Conservation (phyloP, 1,284 basidiomycete genomes). For the Fomitopsis betulina region DNA sequence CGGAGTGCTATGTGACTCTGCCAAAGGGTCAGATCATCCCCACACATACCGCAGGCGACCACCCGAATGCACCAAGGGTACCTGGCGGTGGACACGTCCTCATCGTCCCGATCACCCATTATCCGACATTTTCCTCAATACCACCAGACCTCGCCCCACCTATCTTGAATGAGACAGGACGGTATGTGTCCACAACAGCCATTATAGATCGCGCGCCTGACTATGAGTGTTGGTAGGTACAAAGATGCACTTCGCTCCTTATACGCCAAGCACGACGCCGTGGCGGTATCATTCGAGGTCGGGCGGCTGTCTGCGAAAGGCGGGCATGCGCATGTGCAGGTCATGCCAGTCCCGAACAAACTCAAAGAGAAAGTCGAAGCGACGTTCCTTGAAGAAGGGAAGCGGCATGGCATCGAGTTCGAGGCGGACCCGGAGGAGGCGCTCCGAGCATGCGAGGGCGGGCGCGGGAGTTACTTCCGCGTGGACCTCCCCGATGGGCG, state of each 20-base stretch:
- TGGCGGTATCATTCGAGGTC: slow-evolving; percentile 84
- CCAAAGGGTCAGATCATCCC: slow-evolving; percentile 92
- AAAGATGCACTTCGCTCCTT: slow-evolving; percentile 71
- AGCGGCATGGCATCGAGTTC: slow-evolving; percentile 57
- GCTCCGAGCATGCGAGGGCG: slow-evolving; percentile 44
- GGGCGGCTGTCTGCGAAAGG: slow-evolving; percentile 78
- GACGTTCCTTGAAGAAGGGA: slow-evolving; percentile 68
- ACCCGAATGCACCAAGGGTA: slow-evolving; percentile 42
- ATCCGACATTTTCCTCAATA: slow-evolving; percentile 56
- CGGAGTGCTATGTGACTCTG: slow-evolving; percentile 89
- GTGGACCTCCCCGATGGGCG: slow-evolving; percentile 87
- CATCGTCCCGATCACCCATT: slow-evolving; percentile 79
- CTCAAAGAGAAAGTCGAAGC: slow-evolving; percentile 61
- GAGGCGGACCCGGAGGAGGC: slow-evolving; percentile 62
- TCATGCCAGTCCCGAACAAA: slow-evolving; percentile 72
- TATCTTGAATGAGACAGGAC: slow-evolving; percentile 77
- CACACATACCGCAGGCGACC: slow-evolving; percentile 53
- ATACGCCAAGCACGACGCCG: slow-evolving; percentile 68
- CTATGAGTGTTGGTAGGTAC: slow-evolving; percentile 44
- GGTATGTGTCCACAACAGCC: slow-evolving; percentile 31
- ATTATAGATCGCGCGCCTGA: neutral
- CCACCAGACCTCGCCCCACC: slow-evolving; percentile 72
- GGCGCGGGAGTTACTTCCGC: slow-evolving; percentile 77
- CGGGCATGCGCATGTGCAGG: slow-evolving; percentile 92
- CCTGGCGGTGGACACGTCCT: slow-evolving; percentile 94